Percentiles rank a stretch among this genome's conserved stretches.
These are phyloP conservation scores for Solanum sparsipilum DNA, from an alignment of 257 asterid species.

Conservation along the genomic window DNA sequence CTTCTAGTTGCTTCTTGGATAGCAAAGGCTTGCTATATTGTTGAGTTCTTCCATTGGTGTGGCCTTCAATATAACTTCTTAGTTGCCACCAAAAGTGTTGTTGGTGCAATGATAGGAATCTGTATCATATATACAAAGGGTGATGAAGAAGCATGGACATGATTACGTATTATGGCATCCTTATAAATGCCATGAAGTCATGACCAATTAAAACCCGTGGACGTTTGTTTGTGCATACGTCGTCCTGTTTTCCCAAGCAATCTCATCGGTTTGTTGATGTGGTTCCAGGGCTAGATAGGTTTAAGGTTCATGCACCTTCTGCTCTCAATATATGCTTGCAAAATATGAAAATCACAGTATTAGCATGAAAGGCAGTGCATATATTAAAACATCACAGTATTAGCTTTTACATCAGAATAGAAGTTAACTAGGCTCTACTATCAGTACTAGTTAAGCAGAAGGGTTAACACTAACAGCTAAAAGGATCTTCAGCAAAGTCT, in stretches of 20 bases:
- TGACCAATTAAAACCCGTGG: background rate
- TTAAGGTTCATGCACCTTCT: background rate
- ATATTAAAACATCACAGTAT: conserved; percentile 25
- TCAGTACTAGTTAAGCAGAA: conserved; percentile 44
- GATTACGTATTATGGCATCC: background rate
- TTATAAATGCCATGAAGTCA: background rate
- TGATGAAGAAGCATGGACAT: background rate
- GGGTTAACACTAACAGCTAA: conserved; percentile 68
- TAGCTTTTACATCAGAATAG: conserved; percentile 67
- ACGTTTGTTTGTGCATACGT: background rate
- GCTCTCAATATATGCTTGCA: no score
- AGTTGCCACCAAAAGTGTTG: background rate
- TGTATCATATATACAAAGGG: background rate
- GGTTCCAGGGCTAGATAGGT: background rate
- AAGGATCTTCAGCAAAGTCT: conserved; percentile 32
- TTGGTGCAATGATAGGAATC: background rate
- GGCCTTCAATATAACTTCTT: background rate
- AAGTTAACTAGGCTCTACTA: conserved; percentile 43
- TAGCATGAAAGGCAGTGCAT: conserved; percentile 10
- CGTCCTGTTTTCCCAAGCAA: background rate
- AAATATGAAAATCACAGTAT: background rate
- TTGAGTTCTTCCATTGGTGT: background rate
- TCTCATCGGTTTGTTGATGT: background rate
- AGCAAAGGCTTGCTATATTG: background rate
- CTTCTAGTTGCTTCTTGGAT: background rate